Conservation (phyloP, 2,329 filamentous ascomycete species). For the Talaromyces sp. region DNA sequence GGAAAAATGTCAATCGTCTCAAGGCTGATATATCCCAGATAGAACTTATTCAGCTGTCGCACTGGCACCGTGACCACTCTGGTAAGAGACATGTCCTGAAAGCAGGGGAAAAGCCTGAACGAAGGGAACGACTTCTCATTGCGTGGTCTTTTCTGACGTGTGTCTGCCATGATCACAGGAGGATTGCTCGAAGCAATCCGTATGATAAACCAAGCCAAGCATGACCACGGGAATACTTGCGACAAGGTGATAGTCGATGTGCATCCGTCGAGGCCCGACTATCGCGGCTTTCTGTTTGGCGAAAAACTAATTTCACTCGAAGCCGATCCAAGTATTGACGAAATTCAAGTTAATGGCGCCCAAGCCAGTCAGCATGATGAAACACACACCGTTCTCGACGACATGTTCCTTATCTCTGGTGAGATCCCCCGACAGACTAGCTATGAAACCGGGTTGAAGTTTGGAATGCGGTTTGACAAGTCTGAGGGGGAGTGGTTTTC, state of each 20-base stretch:
- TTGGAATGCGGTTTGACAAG: slow-evolving; percentile 41
- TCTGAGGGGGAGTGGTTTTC: slow-evolving; percentile 40
- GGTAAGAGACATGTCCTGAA: slow-evolving; percentile 23
- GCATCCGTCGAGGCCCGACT: slow-evolving; percentile 49
- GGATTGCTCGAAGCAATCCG: slow-evolving; percentile 47
- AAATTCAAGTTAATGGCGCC: slow-evolving; percentile 41
- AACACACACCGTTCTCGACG: slow-evolving; percentile 43
- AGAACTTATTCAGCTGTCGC: slow-evolving; percentile 46
- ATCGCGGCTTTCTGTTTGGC: slow-evolving; percentile 42
- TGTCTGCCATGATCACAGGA: slow-evolving; percentile 21
- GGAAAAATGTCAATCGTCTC: slow-evolving; percentile 44
- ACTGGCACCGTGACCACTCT: slow-evolving; percentile 54
- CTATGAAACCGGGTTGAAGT: slow-evolving; percentile 46
- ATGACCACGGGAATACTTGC: slow-evolving; percentile 14
- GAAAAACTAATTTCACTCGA: slow-evolving; percentile 44
- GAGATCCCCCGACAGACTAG: slow-evolving; percentile 46
- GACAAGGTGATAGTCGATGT: slow-evolving; percentile 41
- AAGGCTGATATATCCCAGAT: slow-evolving; percentile 38
- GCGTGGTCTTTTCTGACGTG: background rate
- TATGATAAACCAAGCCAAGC: slow-evolving; percentile 42
- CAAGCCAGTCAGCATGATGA: slow-evolving; percentile 33
- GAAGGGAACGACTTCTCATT: background rate
- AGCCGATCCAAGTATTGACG: slow-evolving; percentile 48
- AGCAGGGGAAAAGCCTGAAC: background rate
- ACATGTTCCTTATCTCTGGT: slow-evolving; percentile 50